These are phyloP conservation scores for Sphenostylis stenocarpa DNA, from an alignment of 306 rosid species.

Conservation along the genomic window DNA sequence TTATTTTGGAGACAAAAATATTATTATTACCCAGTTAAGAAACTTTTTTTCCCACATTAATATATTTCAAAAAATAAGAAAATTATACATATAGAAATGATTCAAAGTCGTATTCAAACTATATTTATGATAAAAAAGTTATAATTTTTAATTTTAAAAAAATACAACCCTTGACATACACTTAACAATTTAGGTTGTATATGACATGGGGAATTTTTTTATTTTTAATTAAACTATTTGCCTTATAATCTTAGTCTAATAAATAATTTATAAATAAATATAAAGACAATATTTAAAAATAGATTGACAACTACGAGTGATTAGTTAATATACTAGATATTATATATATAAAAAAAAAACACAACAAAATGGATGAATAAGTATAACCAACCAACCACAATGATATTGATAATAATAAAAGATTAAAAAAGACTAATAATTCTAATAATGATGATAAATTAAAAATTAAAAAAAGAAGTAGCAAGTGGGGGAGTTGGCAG, in stretches of 20 bases:
- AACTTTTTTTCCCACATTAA: too few species aligned
- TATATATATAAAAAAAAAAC: not conserved
- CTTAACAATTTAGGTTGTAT: not conserved
- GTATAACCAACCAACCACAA: not conserved
- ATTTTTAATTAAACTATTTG: not conserved
- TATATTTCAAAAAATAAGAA: too few species aligned
- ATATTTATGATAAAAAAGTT: too few species aligned
- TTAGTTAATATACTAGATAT: not conserved
- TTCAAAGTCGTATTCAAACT: too few species aligned
- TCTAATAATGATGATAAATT: not conserved
- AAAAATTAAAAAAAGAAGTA: not conserved
- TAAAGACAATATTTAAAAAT: not conserved
- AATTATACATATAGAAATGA: too few species aligned
- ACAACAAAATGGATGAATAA: not conserved
- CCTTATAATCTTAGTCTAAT: not conserved
- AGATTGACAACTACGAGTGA: too few species aligned
- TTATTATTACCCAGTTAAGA: too few species aligned
- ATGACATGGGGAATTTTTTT: not conserved
- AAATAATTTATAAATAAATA: not conserved
- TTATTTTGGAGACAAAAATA: too few species aligned
- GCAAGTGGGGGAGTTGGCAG: slow-evolving; percentile 69
- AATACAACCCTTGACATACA: too few species aligned
- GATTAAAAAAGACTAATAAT: not conserved
- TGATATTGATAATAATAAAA: not conserved
- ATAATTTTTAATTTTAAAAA: too few species aligned